Evolutionary conservation across 2,329 filamentous ascomycete genomes (phyloP), one percentile per base, ranked within the genome.

Genomic region (Sclerotinia minor): DNA sequence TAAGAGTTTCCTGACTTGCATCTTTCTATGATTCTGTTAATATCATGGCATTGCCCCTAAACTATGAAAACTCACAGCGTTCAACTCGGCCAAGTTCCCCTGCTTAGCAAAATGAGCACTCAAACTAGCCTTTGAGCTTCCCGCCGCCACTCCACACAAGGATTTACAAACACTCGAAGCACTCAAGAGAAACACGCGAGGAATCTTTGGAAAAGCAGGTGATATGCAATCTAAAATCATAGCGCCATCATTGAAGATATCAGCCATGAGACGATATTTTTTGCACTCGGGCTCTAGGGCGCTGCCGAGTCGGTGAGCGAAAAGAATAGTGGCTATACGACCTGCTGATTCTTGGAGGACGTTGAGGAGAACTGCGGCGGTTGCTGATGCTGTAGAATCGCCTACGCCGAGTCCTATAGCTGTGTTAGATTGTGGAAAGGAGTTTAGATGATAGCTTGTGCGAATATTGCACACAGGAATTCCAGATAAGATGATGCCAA

Each of bases 1-100:
- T 92, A 26, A 97, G 88, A 0, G 94, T 98, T 79, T 98, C 95
- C 80, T 98, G 95, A 72, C 92, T 96, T 17, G 93, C 93, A 77
- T 98, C 94, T 84, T 97, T 89, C 76, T 78, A 29, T 54, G 47
- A 13, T 58, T 17, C 55, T 60, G 32, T 73, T 26, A 75, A 67
- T 44, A 35, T 32, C 29, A 21, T 7, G 61, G 6, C 29, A 52
- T 41, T 38, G 11, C n/a, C 21, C 13, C 35, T 66, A 35, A 35
- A 15, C 1, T 13, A 32, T 9, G 11, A n/a, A 47, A 8, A 81
- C 84, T 76, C 75, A 87, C 85, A 67, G 94, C 94, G 79, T 97
- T 98, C 67, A 99, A 83, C 78, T 98, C 94, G 1, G 92, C 94
- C 55, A 98, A 80, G 77, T 97, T 98, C 49, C 92, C 92, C 76